Evolutionary conservation across 1,284 basidiomycete species (phyloP), one percentile per base, ranked within the genome.

Genomic region (Albatrellus sp.): DNA sequence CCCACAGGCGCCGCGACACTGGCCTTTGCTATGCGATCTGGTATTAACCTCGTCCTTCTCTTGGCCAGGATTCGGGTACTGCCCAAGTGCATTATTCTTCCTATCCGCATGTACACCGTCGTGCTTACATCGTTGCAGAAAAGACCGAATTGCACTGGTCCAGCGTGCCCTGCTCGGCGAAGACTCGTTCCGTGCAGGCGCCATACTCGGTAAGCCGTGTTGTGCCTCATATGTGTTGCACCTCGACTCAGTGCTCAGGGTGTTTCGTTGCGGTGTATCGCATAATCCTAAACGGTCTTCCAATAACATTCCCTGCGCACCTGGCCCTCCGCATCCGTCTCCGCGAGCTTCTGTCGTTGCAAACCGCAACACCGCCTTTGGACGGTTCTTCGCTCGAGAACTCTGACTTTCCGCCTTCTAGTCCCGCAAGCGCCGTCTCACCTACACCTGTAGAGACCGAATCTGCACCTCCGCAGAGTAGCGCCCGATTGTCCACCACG

Each of bases 181-280:
- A 38, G 90, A 92, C 55, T 80, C 86, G 0, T 72, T 82, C 55
- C 71, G 90, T 28, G 91, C 92, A 49, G 86, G 81, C 6, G 77
- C 79, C 0, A 92, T 91, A 87, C 67, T 94, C 29, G 89, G 88
- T 80, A 49, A 37, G 66, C 64, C 30, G 44, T 42, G 45, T 31
- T 13, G 31, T 29, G 3, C 8, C 33, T 19, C 33, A 10, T 42
- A 5, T 46, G 3, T 9, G 16, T 17, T 44, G 17, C 48, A 37
- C 46, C 20, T 6, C 37, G 40, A 33, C 30, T 24, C 44, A 10
- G 37, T 44, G 11, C 37, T 17, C 50, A 86, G 85, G 82, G 2
- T 77, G 82, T 0, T 91, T 90, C 54, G 84, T 85, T 6, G 73
- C 80, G 11, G 55, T 90, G 13, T 89, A 93, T 67, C 92, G 89